Evolutionary conservation across 1,284 basidiomycete genomes (phyloP), one percentile per base, ranked within the genome.

Genomic region (Leccinum subrobustum): DNA sequence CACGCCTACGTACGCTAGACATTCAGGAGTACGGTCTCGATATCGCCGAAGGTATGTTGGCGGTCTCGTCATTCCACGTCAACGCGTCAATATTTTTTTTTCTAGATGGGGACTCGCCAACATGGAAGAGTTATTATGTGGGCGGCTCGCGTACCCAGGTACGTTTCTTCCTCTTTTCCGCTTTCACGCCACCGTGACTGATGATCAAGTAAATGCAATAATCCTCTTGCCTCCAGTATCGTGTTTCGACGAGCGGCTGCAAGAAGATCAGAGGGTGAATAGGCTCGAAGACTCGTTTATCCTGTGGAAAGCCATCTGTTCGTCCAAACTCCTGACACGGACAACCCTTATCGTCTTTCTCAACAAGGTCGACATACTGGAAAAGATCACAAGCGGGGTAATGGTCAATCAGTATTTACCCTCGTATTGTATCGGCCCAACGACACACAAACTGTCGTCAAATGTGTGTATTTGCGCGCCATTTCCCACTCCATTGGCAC

Each of bases 1-100:
- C 95, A 3, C 87, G 96, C 68, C 85, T 98, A 65, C 98, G 97
- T 78, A 98, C 96, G 3, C 86, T 95, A 3, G 95, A 84, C 39
- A 81, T 86, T 16, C 83, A 84, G 23, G 85, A 86, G 62, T 78
- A 86, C 59, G 79, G 81, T 0, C 79, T 86, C 58, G 76, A 73
- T 50, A 68, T 85, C 31, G 77, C 78, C 64, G 76, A 79, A 57
- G 81, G 83, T 81, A 63, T 61, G 69, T 65, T 2, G 3, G 11
- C 14, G 14, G 8, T 44, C 20, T 18, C 52, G 29, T 56, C 47
- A 31, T 12, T 58, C 37, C 14, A 3, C 12, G 14, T 48, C 48
- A 25, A 18, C 20, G 4, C 7, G 9, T 14, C 9, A 20, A 50
- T 39, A 31, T 14, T 37, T 29, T 6, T 39, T 16, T 58, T 60